A percentile compares a stretch with the other conserved stretches of the same genome.
Conservation (phyloP, 345 rosid species). For the Pistacia vera region DNA sequence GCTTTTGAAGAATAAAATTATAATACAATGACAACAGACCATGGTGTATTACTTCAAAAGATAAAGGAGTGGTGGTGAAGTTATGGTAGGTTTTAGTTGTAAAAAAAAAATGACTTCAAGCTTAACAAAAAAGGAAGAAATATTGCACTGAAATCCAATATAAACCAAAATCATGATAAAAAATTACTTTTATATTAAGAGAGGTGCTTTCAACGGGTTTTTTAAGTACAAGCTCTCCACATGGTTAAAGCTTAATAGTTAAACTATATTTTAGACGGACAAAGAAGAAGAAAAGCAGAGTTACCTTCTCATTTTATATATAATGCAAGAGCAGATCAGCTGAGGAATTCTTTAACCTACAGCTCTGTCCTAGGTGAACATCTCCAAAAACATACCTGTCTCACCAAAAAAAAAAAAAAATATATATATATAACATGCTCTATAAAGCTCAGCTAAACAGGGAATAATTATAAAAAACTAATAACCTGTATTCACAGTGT, state of each 20-base stretch:
- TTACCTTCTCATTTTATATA: conserved; percentile 51
- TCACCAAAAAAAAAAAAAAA: conserved; percentile 12
- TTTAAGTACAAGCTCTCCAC: neutral
- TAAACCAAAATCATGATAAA: neutral
- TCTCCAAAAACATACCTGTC: conserved; percentile 88
- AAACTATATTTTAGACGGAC: neutral
- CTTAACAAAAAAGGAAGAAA: neutral
- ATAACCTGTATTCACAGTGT: conserved; percentile 91
- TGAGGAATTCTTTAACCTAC: conserved; percentile 85
- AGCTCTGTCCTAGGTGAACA: conserved; percentile 98
- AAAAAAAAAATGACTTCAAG: neutral
- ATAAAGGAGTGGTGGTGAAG: neutral
- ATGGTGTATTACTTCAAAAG: neutral
- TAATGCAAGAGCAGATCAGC: conserved; percentile 65
- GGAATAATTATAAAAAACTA: conserved; percentile 4
- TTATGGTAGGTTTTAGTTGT: neutral
- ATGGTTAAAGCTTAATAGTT: neutral
- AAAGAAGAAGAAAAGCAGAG: neutral
- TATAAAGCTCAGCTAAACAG: neutral
- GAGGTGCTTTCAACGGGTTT: neutral
- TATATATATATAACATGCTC: neutral
- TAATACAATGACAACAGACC: too few species aligned
- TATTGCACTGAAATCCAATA: neutral
- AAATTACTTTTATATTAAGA: neutral
- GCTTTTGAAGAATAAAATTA: neutral